Percentiles rank a stretch among this genome's conserved stretches.
Evolutionary conservation across 2,329 filamentous ascomycete species (phyloP).

Genomic region (Lachnellula arida): DNA sequence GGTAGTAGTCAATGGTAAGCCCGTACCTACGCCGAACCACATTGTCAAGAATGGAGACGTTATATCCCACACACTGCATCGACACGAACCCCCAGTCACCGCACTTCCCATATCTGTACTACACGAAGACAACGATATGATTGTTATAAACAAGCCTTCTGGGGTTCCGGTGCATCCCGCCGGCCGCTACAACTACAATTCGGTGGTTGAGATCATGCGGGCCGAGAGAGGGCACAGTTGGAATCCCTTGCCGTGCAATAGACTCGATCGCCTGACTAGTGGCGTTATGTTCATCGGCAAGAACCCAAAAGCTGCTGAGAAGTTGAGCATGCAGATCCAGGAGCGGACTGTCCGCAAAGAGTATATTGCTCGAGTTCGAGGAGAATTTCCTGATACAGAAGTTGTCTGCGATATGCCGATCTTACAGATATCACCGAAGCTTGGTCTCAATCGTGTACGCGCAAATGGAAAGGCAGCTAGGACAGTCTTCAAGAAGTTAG

Average conservation of each 20-base stretch:
- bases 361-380: constrained; percentile 87
- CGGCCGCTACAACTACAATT: constrained; percentile 93
- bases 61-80: constrained; percentile 88
- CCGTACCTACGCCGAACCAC: constrained; percentile 59
- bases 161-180: constrained; percentile 94
- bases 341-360: constrained; percentile 86
- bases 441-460: constrained; percentile 89
- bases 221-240: constrained; percentile 59
- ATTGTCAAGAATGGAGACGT: constrained; percentile 83
- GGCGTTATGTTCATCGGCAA: constrained; percentile 99
- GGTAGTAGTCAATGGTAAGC: constrained; percentile 75
- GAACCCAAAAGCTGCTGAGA: constrained; percentile 71
- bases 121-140: constrained; percentile 87
- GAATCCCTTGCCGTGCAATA: constrained; percentile 70
- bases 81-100: constrained; percentile 91
- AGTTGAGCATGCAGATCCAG: constrained; percentile 70
- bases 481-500: constrained; percentile 71
- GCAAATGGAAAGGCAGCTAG: constrained; percentile 86
- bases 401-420: constrained; percentile 92
- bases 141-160: constrained; percentile 95
- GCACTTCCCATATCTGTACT: constrained; percentile 74
- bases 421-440: constrained; percentile 87
- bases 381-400: constrained; percentile 86
- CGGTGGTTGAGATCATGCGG: constrained; percentile 87
- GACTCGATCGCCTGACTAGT: constrained; percentile 89